Conservation (phyloP, 2,329 filamentous ascomycete species). For the Cordyceps javanica region DNA sequence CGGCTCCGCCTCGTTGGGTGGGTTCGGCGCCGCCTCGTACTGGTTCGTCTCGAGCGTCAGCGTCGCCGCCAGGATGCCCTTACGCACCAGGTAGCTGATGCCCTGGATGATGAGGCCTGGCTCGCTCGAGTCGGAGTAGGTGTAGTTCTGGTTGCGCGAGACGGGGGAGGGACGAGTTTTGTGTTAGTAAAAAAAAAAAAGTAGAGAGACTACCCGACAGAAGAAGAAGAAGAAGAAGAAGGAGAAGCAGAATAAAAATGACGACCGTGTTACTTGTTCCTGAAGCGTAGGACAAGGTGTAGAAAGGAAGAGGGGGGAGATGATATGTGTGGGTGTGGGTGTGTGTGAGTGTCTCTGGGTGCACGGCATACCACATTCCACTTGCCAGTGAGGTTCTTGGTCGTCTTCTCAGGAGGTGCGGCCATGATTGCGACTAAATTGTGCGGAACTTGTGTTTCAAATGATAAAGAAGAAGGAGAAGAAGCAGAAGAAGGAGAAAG, state of each 20-base stretch:
- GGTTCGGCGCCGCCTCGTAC: conserved; percentile 39
- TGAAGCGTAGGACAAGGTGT: too few relatives aligned
- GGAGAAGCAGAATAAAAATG: too few relatives aligned
- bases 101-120: conserved; percentile 66
- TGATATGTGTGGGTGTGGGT: too few relatives aligned
- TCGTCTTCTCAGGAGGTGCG: conserved; percentile 60
- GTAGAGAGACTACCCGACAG: not conserved
- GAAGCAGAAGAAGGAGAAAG: not conserved
- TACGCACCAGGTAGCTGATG: conserved; percentile 66
- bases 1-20: conserved; percentile 30
- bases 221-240: too few relatives aligned
- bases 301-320: too few relatives aligned
- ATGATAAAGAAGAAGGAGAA: too few relatives aligned
- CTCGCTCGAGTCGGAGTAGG: conserved; percentile 62
- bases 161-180: not conserved
- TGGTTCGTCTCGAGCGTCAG: conserved; percentile 60
- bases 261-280: too few relatives aligned
- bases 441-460: too few relatives aligned
- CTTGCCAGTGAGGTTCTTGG: conserved; percentile 61
- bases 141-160: conserved; percentile 56
- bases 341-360: not conserved
- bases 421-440: conserved; percentile 59
- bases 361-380: conserved; percentile 62
- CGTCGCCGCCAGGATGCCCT: conserved; percentile 62
- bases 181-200: not conserved